phyloP scores from a whole-genome alignment of 2,329 filamentous ascomycete species.

The Cercospora sp. region DNA sequence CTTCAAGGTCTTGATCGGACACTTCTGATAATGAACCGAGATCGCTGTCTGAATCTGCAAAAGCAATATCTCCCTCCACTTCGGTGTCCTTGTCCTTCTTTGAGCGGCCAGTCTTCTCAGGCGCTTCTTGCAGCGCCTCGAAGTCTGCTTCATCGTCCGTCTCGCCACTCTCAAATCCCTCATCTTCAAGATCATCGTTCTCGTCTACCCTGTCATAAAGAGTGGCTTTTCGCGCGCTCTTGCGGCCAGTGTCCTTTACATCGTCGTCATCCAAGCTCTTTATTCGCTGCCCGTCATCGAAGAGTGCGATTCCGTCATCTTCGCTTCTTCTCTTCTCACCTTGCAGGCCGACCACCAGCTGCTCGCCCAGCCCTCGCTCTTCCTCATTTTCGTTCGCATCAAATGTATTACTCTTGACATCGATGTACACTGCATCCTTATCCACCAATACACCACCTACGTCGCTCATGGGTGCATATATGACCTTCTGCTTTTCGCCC shows the following conservation, averaged over 20 bases:
- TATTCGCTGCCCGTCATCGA: conserved; percentile 73
- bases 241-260: conserved; percentile 34
- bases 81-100: conserved; percentile 47
- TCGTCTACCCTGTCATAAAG: conserved; percentile 53
- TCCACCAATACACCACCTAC: conserved; percentile 94
- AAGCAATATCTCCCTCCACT: conserved; percentile 72
- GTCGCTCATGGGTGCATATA: conserved; percentile 98
- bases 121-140: conserved; percentile 44
- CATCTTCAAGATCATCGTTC: conserved; percentile 52
- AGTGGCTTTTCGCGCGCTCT: conserved; percentile 52
- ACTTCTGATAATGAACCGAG: conserved; percentile 78
- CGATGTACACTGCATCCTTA: conserved; percentile 92
- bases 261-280: conserved; percentile 56
- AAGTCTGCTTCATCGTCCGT: conserved; percentile 58
- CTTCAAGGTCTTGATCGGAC: conserved; percentile 57
- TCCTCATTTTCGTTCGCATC: conserved; percentile 61
- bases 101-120: conserved; percentile 54
- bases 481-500: conserved; percentile 93
- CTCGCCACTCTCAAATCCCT: conserved; percentile 49
- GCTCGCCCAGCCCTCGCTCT: conserved; percentile 89
- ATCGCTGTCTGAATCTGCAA: conserved; percentile 96
- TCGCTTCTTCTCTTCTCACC: conserved; percentile 78
- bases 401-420: conserved; percentile 72
- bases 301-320: conserved; percentile 81
- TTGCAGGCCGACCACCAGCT: conserved; percentile 88